A percentile compares a stretch with the other conserved stretches of the same genome.
phyloP scores from a whole-genome alignment of 305 asterid genomes.

The Solanum hybrid region DNA sequence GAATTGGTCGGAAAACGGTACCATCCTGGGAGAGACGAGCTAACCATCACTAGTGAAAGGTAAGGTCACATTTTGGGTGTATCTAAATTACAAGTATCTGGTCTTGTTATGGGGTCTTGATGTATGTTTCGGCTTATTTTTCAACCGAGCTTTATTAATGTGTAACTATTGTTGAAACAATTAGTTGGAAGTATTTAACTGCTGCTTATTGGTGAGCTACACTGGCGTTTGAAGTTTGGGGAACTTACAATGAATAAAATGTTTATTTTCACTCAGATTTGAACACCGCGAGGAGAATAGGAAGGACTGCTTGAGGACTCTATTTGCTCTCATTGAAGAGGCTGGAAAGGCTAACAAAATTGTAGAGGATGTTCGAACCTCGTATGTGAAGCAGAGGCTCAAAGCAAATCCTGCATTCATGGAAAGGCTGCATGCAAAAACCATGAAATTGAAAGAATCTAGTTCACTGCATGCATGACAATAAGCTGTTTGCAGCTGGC shows the following conservation, averaged over 20 bases:
- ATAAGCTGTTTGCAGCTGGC: neutral
- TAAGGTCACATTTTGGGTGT: constrained; percentile 5
- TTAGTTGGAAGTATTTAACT: neutral
- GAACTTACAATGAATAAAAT: neutral
- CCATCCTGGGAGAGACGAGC: constrained; percentile 87
- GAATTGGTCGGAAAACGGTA: constrained; percentile 80
- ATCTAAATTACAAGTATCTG: neutral
- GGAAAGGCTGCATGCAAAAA: constrained; percentile 62
- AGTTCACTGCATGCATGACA: constrained; percentile 15
- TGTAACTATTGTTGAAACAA: neutral
- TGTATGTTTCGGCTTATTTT: neutral
- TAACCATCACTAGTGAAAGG: constrained; percentile 92
- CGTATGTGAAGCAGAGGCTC: constrained; percentile 55
- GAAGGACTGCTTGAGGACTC: constrained; percentile 90
- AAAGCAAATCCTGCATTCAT: constrained; percentile 71
- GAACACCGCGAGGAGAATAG: constrained; percentile 97
- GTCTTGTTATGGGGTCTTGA: neutral
- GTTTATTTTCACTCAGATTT: constrained; percentile 33
- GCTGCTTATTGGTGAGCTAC: neutral
- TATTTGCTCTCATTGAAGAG: constrained; percentile 64
- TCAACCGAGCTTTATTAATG: neutral
- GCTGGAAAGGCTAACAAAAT: constrained; percentile 62
- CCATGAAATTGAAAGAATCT: constrained; percentile 22
- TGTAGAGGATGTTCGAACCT: constrained; percentile 58
- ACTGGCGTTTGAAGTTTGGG: neutral